Evolutionary conservation across 2,329 filamentous ascomycete species (phyloP), one percentile per base, ranked within the genome.

Genomic region (Xylaria digitata): DNA sequence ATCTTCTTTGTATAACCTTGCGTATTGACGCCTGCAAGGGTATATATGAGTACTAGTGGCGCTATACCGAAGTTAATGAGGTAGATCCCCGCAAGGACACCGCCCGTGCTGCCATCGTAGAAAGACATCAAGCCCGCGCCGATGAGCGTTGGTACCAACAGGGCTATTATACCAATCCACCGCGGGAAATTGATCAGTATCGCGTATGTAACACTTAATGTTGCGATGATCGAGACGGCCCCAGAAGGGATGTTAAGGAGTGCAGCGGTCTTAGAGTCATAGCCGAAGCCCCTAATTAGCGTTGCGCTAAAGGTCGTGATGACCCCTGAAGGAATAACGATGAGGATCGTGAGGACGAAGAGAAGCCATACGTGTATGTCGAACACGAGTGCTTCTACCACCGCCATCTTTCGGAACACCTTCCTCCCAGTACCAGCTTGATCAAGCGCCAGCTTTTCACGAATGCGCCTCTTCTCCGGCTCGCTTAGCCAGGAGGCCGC

Each of bases 361-460:
- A 88, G 74, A 0, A 86, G 77, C 70, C 82, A 87, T 11, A 86
- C 75, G 67, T 87, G 85, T n/a, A 81, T 79, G 70, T 87, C 86
- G 21, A 76, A 55, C 0, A 8, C n/a, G 50, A 88, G 73, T 6
- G 84, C 81, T 72, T 89, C 87, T 1, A 83, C 56, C 5, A 88
- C 80, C 73, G 88, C 85, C 68, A 79, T 81, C 64, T 78, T 74
- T 23, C 84, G 85, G 75, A 88, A 87, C 67, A 83, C 82, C 69
- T 81, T 83, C 71, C 82, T 86, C 58, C 82, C 80, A 40, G 88
- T 83, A 42, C 87, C 87, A 5, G 85, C 87, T 77, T 88, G 84
- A 75, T 89, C 89, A 63, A 83, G 80, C 42, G 82, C 84, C 48
- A 88, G 82, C 58, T 86, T 83, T 76, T 85, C 84, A 40, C 86